These are phyloP conservation scores for Nitzschia sp. DNA, from an alignment of 108 stramenopile genomes.

Conservation along the genomic window DNA sequence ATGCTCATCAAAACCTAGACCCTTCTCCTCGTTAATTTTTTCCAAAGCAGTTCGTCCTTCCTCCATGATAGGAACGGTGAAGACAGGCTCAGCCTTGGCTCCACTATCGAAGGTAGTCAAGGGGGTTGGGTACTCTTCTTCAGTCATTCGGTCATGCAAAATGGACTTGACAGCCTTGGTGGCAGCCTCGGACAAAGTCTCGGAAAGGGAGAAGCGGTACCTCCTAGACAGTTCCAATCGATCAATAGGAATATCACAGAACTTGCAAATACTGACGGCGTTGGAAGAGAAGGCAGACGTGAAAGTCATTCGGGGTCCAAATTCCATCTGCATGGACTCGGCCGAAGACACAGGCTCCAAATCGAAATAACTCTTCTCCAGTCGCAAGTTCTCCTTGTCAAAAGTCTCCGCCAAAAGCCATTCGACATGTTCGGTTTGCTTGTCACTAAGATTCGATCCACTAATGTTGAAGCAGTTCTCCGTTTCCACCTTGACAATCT, in stretches of 20 bases:
- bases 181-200: constrained; percentile 37
- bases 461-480: constrained; percentile 84
- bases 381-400: constrained; percentile 57
- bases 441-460: constrained; percentile 32
- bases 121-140: constrained; percentile 83
- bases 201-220: constrained; percentile 53
- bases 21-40: constrained; percentile 84
- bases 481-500: constrained; percentile 55
- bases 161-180: constrained; percentile 48
- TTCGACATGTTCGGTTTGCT: constrained; percentile 55
- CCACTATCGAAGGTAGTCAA: constrained; percentile 83
- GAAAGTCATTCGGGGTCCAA: constrained; percentile 98
- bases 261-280: constrained; percentile 84
- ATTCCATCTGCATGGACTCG: constrained; percentile 78
- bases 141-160: constrained; percentile 98
- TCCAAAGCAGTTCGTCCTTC: constrained; percentile 90
- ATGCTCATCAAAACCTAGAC: constrained; percentile 97
- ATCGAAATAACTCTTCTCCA: constrained; percentile 60
- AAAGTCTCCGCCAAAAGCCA: constrained; percentile 95
- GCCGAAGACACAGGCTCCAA: constrained; percentile 22
- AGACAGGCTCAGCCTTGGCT: constrained; percentile 59
- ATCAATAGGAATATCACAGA: constrained; percentile 71
- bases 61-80: constrained; percentile 87
- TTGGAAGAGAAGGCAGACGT: constrained; percentile 96
- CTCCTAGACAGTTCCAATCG: constrained; percentile 89